These are phyloP conservation scores for Pseudogymnoascus sp. DNA, from an alignment of 2,329 filamentous ascomycete species.

Conservation along the genomic window DNA sequence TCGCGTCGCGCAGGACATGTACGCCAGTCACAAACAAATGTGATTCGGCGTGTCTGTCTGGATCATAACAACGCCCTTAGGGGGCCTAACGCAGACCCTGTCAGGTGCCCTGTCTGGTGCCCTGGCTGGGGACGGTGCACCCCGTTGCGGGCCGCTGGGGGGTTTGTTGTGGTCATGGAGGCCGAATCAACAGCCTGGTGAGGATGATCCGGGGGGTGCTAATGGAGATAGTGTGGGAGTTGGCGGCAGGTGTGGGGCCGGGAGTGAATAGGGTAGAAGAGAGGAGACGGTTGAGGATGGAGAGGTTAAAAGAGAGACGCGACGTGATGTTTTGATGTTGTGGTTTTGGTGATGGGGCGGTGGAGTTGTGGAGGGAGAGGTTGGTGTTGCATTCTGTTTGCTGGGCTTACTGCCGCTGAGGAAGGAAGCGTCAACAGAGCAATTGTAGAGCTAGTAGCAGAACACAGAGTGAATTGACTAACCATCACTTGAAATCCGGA, in stretches of 20 bases:
- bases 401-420: neutral
- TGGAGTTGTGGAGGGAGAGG: neutral
- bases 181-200: neutral
- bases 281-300: neutral
- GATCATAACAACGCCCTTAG: slow-evolving; percentile 3
- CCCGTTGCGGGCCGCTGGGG: neutral
- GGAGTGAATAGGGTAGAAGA: neutral
- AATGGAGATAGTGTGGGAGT: neutral
- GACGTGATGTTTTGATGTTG: slow-evolving; percentile 6
- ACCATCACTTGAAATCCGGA: neutral
- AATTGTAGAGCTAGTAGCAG: neutral
- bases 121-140: neutral
- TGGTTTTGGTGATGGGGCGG: slow-evolving; percentile 4
- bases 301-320: neutral
- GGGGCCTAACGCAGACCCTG: neutral
- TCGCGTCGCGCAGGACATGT: neutral
- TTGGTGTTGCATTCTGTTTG: slow-evolving; percentile 6
- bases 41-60: neutral
- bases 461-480: neutral
- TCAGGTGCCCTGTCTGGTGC: neutral
- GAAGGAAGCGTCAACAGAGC: slow-evolving; percentile 3
- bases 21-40: neutral
- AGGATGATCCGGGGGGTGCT: neutral
- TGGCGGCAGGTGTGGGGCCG: neutral
- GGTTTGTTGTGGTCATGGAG: slow-evolving; percentile 2